Percentiles rank a stretch among this genome's conserved stretches.
These are phyloP conservation scores for Collybia mongolica DNA, from an alignment of 768 basidiomycete species.

Conservation along the genomic window DNA sequence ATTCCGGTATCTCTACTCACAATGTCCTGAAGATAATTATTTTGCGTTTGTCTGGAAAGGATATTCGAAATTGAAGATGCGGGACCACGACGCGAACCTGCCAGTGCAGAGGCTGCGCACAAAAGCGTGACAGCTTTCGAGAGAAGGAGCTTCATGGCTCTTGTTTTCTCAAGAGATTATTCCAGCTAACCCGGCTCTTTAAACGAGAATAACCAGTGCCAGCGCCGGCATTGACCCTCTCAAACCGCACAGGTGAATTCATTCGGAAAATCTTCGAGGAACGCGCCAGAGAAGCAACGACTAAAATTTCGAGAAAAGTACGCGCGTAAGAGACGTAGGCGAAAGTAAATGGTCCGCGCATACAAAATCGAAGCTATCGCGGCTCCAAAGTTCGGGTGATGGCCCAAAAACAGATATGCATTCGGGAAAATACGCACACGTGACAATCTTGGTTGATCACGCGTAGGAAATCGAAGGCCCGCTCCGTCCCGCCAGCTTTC, in stretches of 20 bases:
- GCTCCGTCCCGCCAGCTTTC: too few species aligned
- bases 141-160: slow-evolving; percentile 20
- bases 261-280: slow-evolving; percentile 12
- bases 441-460: neutral
- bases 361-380: neutral
- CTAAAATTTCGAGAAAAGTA: neutral
- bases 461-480: too few species aligned
- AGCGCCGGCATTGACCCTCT: neutral
- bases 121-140: slow-evolving; percentile 19
- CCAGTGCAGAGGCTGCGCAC: slow-evolving; percentile 19
- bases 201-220: neutral
- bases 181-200: slow-evolving; percentile 6
- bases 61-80: neutral
- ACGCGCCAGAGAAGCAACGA: neutral
- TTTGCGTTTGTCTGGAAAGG: slow-evolving; percentile 19
- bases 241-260: slow-evolving; percentile 5
- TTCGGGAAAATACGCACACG: slow-evolving; percentile 3
- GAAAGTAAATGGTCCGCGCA: neutral
- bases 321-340: neutral
- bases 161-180: slow-evolving; percentile 1
- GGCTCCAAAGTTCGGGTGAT: slow-evolving; percentile 1
- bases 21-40: slow-evolving; percentile 29
- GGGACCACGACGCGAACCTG: slow-evolving; percentile 12
- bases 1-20: slow-evolving; percentile 13
- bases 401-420: neutral